Percentiles rank a stretch among this genome's conserved stretches.
Evolutionary conservation across 2,329 filamentous ascomycete genomes (phyloP).

Genomic region (Chrysoporthe austroafricana): DNA sequence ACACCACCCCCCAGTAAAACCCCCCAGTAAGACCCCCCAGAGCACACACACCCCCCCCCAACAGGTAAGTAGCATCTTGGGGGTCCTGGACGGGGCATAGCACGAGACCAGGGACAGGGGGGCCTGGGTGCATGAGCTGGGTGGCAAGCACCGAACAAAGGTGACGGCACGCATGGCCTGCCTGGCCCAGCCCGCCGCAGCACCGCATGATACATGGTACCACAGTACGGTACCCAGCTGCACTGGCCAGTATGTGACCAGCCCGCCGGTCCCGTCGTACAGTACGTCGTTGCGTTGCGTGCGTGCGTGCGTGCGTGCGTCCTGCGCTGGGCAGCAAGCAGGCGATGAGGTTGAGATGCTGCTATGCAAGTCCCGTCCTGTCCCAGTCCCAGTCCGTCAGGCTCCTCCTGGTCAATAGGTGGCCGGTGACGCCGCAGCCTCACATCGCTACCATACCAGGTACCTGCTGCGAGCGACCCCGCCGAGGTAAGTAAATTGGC

Average conservation of each 20-base stretch:
- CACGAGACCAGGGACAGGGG: background rate
- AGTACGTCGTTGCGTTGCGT: too few species aligned
- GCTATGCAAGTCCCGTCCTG: too few species aligned
- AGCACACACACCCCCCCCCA: too few species aligned
- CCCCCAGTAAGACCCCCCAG: too few species aligned
- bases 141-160: slow-evolving; percentile 22
- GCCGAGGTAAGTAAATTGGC: too few species aligned
- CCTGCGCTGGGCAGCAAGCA: too few species aligned
- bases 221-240: too few species aligned
- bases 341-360: background rate
- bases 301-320: too few species aligned
- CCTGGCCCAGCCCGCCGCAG: background rate
- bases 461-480: background rate
- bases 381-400: background rate
- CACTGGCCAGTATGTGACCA: too few species aligned
- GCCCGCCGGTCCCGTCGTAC: too few species aligned
- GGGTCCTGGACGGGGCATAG: background rate
- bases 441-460: background rate
- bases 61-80: background rate
- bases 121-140: background rate
- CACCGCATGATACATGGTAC: background rate
- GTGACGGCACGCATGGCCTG: slow-evolving; percentile 7
- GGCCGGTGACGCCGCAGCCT: slow-evolving; percentile 4
- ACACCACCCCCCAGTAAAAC: background rate
- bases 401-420: slow-evolving; percentile 2